A percentile compares a stretch with the other conserved stretches of the same genome.
phyloP scores from a whole-genome alignment of 352 stramenopile genomes.

The Phytopythium delawarense region DNA sequence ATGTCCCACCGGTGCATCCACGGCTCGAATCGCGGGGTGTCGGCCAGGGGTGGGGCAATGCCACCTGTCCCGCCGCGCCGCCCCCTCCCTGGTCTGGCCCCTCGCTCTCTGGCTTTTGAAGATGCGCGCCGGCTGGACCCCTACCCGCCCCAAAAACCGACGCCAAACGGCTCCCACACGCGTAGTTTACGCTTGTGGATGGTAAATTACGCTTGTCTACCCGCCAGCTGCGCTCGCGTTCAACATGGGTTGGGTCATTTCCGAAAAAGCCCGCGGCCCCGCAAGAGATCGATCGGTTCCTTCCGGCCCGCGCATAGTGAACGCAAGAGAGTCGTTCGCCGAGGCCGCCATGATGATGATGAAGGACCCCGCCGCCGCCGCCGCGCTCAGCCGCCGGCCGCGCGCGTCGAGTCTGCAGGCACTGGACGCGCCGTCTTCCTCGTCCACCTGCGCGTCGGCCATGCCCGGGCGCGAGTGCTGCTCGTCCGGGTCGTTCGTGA shows the following conservation, averaged over 20 bases:
- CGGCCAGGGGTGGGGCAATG: not conserved
- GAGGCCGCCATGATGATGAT: constrained; percentile 13
- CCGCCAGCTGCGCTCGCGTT: constrained; percentile 18
- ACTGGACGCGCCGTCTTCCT: constrained; percentile 13
- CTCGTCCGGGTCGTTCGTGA: constrained; percentile 78
- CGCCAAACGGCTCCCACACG: not conserved
- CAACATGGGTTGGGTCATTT: constrained; percentile 49
- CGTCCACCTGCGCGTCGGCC: constrained; percentile 15
- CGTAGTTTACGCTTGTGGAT: constrained; percentile 1
- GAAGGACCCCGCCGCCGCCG: constrained; percentile 17
- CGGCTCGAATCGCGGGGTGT: not conserved
- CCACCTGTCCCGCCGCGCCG: not conserved
- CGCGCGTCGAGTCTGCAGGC: constrained; percentile 54
- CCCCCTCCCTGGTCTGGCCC: constrained; percentile 6
- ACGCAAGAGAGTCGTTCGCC: too few species aligned
- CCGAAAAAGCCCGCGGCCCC: constrained; percentile 51
- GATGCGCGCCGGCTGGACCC: not conserved
- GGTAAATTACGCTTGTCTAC: not conserved
- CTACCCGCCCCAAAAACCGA: not conserved
- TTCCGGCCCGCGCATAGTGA: constrained; percentile 5
- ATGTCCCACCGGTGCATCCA: constrained; percentile 3
- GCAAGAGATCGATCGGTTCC: constrained; percentile 3
- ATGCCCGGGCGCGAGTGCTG: constrained; percentile 35
- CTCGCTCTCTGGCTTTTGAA: constrained; percentile 7
- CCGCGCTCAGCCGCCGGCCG: constrained; percentile 24